Evolutionary conservation across 345 rosid species (phyloP), one percentile per base, ranked within the genome.

Genomic region (Populus euphratica): DNA sequence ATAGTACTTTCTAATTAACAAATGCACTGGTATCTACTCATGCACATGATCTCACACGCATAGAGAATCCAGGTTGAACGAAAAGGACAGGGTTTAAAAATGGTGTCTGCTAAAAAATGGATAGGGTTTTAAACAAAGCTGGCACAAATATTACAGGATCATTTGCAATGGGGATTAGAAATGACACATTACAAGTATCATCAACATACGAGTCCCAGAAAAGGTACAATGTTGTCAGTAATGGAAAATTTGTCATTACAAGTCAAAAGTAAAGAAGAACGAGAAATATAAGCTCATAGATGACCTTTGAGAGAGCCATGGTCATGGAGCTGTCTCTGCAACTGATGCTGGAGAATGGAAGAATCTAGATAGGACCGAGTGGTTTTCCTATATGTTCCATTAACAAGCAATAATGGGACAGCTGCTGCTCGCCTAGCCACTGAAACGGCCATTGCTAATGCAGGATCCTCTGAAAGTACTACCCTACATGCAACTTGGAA

Each of bases 371-470:
- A 94, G 77, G 98, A 88, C 78, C 98, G 92, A 70, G 93, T 83
- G 29, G 93, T 92, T 86, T 91, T 96, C 80, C 99, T 83, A 78
- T 96, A 94, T 41, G 99, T 96, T 86, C 99, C 99, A 88, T 96
- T 96, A 59, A 94, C 98, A 66, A 96, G 99, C 77, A 96, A 89
- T 56, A 91, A 71, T 23, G 99, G 99, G 64, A 94, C 93, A 76
- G 97, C 98, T 79, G 99, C 97, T 80, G 99, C 98, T 83, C 98
- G 88, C 63, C 98, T 88, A 61, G 97, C 89, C 78, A 92, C 99
- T 61, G 99, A 94, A 83, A 96, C 93, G 69, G 98, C 99, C 99
- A 96, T 96, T 78, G 98, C 98, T 79, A 96, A 83, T 73, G 99
- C 97, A 85, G 94, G 95, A 88, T 96, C 99, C 86, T 96, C 99